These are phyloP conservation scores for Colletotrichum cordylinicola DNA, from an alignment of 2,329 filamentous ascomycete species.

Conservation along the genomic window DNA sequence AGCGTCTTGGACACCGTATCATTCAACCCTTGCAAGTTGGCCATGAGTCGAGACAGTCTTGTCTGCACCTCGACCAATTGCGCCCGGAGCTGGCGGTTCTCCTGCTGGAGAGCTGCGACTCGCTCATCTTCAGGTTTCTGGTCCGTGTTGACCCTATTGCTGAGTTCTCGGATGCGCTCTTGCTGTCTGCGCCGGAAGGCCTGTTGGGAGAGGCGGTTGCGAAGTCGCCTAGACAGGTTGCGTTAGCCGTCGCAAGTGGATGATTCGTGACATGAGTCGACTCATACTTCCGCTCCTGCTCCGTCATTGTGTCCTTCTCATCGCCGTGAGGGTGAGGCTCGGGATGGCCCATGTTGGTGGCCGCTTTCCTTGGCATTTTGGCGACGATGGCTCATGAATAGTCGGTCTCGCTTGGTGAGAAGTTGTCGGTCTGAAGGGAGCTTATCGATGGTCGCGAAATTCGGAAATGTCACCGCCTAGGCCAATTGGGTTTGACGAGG, in stretches of 20 bases:
- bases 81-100: slow-evolving; percentile 29
- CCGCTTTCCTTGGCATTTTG: not conserved
- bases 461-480: not conserved
- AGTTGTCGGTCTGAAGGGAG: not conserved
- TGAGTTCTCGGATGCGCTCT: slow-evolving; percentile 31
- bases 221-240: slow-evolving; percentile 27
- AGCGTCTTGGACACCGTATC: slow-evolving; percentile 30
- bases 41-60: slow-evolving; percentile 28
- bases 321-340: not conserved
- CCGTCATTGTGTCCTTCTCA: not conserved
- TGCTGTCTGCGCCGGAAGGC: slow-evolving; percentile 35
- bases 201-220: slow-evolving; percentile 36
- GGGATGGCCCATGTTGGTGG: not conserved
- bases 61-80: slow-evolving; percentile 34
- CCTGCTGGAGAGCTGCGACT: slow-evolving; percentile 27
- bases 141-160: slow-evolving; percentile 25
- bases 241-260: not conserved
- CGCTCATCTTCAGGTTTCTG: slow-evolving; percentile 29
- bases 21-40: slow-evolving; percentile 28
- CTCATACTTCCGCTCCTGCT: slow-evolving; percentile 6
- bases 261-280: not conserved
- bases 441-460: not conserved
- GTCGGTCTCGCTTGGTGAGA: not conserved
- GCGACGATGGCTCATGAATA: not conserved
- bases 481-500: not conserved